Evolutionary conservation across 805 yeast genomes (phyloP), one percentile per base, ranked within the genome.

Genomic region (Saturnispora diversa): DNA sequence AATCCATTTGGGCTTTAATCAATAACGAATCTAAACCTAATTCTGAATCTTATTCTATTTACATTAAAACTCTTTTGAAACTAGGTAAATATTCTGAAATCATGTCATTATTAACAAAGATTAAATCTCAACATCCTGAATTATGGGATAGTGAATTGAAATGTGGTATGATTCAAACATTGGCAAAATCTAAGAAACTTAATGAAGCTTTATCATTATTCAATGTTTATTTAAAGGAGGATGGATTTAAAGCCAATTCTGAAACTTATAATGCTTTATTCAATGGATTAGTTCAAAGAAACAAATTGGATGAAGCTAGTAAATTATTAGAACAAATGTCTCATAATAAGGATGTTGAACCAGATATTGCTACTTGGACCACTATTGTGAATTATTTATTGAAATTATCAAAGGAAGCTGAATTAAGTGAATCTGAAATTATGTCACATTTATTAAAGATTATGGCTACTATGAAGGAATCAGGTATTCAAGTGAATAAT

Each of bases 311-410:
- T 23, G 64, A 64, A 35, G 80, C 80, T 4, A 62, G 64, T n/a
- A 65, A 63, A n/a, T 62, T 74, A 11, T 56, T 80, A 31, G 61
- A 66, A 25, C 62, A 63, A 43, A 70, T 78, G 74, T 20, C 53
- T 3, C 35, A 44, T 6, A 55, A 54, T 24, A 43, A 61, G 20
- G 54, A 60, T 3, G 56, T 79, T 19, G 51, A 64, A 27, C 80
- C 81, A 21, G 84, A 77, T 53, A 65, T 75, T 34, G 75, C 75
- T 13, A 79, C 88, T 2, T 74, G 74, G 58, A 71, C 87, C 3
- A 69, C 72, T 26, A 59, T 79, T 19, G 65, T 80, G 39, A 77
- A 79, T 50, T 58, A 69, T 39, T 64, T 69, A 47, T 65, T 79
- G 60, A 75, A 74, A 52, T 61, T 60, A n/a, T 63, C 69, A 26